A percentile compares a stretch with the other conserved stretches of the same genome.
Conservation (phyloP, 169 alveolate genomes). For the Plasmodium sp. region DNA sequence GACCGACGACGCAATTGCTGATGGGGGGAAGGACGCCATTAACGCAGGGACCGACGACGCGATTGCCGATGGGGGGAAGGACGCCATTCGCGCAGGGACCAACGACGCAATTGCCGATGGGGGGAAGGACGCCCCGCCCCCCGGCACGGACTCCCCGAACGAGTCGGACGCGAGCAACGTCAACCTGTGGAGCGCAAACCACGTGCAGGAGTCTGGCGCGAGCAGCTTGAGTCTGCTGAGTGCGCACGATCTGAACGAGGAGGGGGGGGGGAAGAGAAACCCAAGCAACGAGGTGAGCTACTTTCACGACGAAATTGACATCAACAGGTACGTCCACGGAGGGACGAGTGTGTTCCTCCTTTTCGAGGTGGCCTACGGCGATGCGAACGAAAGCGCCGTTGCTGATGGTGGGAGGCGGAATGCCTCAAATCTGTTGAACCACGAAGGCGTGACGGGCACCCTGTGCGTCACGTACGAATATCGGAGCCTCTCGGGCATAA, state of each 20-base stretch:
- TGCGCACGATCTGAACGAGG: neutral
- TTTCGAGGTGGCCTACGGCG: slow-evolving; percentile 39
- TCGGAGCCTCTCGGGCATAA: neutral
- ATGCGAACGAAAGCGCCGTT: neutral
- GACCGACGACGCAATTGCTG: too few relatives aligned
- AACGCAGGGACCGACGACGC: neutral
- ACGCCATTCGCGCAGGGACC: neutral
- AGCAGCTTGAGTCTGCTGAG: neutral
- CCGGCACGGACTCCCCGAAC: neutral
- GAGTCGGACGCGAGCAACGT: neutral
- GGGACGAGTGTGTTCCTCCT: slow-evolving; percentile 39
- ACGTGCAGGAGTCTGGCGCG: neutral
- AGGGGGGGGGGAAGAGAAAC: neutral
- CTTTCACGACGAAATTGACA: slow-evolving; percentile 40
- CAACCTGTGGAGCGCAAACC: neutral
- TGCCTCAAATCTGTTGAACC: neutral
- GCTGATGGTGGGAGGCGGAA: neutral
- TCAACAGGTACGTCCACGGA: slow-evolving; percentile 40
- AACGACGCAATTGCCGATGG: neutral
- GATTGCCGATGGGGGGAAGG: neutral
- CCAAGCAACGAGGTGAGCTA: neutral
- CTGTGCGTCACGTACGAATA: slow-evolving; percentile 37
- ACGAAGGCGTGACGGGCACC: slow-evolving; percentile 31
- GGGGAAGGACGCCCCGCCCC: neutral
- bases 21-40: neutral